Evolutionary conservation across 768 basidiomycete species (phyloP).

Genomic region (Lentinula raphanica): DNA sequence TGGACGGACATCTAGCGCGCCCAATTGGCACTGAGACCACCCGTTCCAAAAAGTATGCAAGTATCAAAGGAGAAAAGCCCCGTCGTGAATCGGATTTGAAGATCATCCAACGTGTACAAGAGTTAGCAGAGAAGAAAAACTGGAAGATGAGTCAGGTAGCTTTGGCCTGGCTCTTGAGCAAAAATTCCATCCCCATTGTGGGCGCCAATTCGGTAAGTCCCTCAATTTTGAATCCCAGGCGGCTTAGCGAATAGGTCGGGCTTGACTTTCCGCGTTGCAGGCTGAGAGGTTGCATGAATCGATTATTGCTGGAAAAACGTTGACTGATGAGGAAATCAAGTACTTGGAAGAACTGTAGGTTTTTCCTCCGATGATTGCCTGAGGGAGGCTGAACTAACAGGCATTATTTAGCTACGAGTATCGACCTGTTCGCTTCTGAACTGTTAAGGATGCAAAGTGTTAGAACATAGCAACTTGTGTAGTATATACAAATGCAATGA

Average conservation of each 20-base stretch:
- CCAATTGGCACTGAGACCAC: conserved; percentile 22
- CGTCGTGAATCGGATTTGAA: conserved; percentile 16
- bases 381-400: background rate
- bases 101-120: conserved; percentile 36
- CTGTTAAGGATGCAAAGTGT: background rate
- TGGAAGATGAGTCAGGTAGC: conserved; percentile 42
- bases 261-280: background rate
- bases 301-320: background rate
- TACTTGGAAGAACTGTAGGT: conserved; percentile 10
- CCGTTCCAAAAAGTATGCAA: conserved; percentile 2
- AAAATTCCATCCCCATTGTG: conserved; percentile 39
- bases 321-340: conserved; percentile 8
- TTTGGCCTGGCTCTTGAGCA: conserved; percentile 33
- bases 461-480: too few species aligned
- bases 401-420: background rate
- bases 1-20: conserved; percentile 28
- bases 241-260: too few species aligned
- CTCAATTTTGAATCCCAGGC: background rate
- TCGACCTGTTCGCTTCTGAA: background rate
- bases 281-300: conserved; percentile 2
- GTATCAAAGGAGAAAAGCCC: conserved; percentile 3
- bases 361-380: background rate
- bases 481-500: too few species aligned
- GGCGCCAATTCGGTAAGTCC: conserved; percentile 28
- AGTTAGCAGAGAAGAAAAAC: conserved; percentile 33